Evolutionary conservation across 129 eudicot species (phyloP), one percentile per base, ranked within the genome.

Genomic region (Logfia minima): DNA sequence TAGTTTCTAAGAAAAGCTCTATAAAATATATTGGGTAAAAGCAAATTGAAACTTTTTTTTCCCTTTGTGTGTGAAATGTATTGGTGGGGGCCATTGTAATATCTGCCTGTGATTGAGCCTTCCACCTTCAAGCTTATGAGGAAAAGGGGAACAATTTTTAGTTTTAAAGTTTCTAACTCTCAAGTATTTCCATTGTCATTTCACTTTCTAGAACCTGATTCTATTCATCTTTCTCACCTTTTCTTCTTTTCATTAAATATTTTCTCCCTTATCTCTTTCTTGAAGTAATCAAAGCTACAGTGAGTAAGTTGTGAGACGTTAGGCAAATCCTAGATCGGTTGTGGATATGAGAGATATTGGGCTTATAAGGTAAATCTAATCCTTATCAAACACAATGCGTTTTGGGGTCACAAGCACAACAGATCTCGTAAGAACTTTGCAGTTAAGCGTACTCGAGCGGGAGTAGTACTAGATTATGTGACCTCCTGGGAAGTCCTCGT

Each of bases 51-150:
- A 29, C 32, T 7, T 24, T 17, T 45, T 29, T 31, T 32, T 17
- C 5, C 17, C 26, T 8, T 51, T 29, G 5, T 71, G 26, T 0
- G 26, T 24, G 52, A 80, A 66, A 61, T 53, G 78, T 55, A 41
- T 56, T 74, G 75, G 84, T 80, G 75, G 84, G 74, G 79, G 62
- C 75, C 39, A 29, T 56, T 74, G 31, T 74, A 66, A 56, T 45
- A 68, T 79, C 67, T 17, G 1, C 60, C 67, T 51, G 56, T 68
- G 67, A 60, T 75, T 81, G 72, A 70, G 73, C 32, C 72, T 51
- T 70, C 72, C 76, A 75, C 34, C 77, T 85, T 84, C 82, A 76
- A 77, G 62, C 9, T 18, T 51, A 60, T 43, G 56, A 66, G 18
- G 35, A 66, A 72, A 52, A 72, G 17, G 22, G 45, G 39, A 76